These are phyloP conservation scores for Celoporthe dispersa DNA, from an alignment of 2,329 filamentous ascomycete genomes.

Conservation along the genomic window DNA sequence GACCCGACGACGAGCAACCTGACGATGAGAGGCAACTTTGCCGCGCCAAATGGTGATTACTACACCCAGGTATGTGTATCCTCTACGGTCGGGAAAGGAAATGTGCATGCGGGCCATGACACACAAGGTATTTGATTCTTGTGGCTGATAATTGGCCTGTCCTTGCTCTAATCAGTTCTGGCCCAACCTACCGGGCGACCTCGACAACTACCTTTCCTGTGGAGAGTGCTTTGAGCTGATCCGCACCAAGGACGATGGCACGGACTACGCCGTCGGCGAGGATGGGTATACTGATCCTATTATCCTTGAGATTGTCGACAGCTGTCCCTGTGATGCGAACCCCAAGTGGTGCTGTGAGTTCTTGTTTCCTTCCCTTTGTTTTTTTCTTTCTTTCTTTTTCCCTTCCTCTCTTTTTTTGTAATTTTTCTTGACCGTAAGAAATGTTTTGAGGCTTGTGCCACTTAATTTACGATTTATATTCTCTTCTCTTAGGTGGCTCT, in stretches of 20 bases:
- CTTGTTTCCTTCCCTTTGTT: too few species aligned
- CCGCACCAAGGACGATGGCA: constrained; percentile 30
- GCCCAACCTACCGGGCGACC: constrained; percentile 28
- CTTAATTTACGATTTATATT: too few species aligned
- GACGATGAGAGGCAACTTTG: constrained; percentile 13
- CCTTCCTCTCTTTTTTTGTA: too few species aligned
- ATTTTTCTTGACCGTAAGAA: too few species aligned
- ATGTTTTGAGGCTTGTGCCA: too few species aligned
- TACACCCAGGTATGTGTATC: constrained; percentile 26
- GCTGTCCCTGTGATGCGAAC: constrained; percentile 31
- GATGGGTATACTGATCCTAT: constrained; percentile 31
- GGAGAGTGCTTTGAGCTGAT: constrained; percentile 31
- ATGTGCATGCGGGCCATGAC: not conserved
- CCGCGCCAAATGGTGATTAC: constrained; percentile 25
- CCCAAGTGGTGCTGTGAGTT: constrained; percentile 31
- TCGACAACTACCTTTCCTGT: constrained; percentile 32
- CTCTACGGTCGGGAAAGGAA: too few species aligned
- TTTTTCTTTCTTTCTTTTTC: too few species aligned
- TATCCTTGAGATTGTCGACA: constrained; percentile 30
- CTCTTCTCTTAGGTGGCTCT: not conserved
- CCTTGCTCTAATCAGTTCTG: constrained; percentile 27
- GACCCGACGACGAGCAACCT: not conserved
- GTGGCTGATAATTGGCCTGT: not conserved
- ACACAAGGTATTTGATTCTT: not conserved
- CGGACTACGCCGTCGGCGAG: constrained; percentile 29